phyloP scores from a whole-genome alignment of 169 alveolate genomes.

The Cryptosporidium ryanae region DNA sequence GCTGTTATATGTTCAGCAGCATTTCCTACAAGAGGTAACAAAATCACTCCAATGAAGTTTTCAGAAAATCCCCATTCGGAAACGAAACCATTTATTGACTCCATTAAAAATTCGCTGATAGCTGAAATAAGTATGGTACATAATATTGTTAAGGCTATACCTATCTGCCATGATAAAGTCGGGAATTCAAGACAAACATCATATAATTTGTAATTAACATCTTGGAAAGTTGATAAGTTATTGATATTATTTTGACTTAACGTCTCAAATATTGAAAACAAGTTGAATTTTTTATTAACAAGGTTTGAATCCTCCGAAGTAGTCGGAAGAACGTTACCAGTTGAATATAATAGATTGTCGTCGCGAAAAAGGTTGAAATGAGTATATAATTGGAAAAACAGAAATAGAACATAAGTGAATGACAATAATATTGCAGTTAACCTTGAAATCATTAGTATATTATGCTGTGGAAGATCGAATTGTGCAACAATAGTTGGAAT shows the following conservation, averaged over 20 bases:
- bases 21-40: constrained; percentile 86
- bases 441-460: constrained; percentile 83
- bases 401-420: constrained; percentile 82
- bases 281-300: not conserved
- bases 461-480: constrained; percentile 60
- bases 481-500: constrained; percentile 83
- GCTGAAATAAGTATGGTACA: constrained; percentile 76
- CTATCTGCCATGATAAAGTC: constrained; percentile 78
- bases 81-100: constrained; percentile 82
- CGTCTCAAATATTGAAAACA: constrained; percentile 6
- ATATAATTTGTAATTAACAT: constrained; percentile 23
- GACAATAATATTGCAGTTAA: constrained; percentile 83
- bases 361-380: constrained; percentile 83
- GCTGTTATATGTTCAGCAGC: constrained; percentile 89
- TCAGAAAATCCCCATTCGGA: constrained; percentile 81
- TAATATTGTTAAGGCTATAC: constrained; percentile 75
- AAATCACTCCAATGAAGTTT: constrained; percentile 89
- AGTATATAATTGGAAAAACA: constrained; percentile 85
- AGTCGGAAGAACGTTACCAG: not conserved
- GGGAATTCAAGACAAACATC: constrained; percentile 77
- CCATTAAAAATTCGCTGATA: constrained; percentile 81
- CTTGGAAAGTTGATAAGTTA: constrained; percentile 5
- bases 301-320: not conserved
- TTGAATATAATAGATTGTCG: constrained; percentile 75
- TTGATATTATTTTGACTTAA: not conserved